These are phyloP conservation scores for Ambrosia trifida DNA, from an alignment of 129 eudicot genomes.

Conservation along the genomic window DNA sequence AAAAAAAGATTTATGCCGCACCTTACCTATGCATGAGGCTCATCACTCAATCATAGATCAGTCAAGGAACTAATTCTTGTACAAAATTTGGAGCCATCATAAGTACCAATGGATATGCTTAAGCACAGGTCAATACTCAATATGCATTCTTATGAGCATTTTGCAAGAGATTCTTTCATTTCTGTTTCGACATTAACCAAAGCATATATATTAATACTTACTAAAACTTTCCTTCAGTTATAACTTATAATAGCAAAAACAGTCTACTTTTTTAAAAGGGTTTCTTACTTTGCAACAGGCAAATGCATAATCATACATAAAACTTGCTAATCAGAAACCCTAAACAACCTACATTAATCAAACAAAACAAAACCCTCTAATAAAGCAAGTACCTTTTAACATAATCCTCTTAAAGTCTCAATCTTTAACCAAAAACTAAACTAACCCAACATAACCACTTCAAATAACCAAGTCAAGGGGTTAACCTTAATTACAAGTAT, in stretches of 20 bases:
- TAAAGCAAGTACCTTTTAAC: background rate
- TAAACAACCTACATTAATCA: conserved; percentile 25
- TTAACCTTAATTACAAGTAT: background rate
- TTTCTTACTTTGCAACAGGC: background rate
- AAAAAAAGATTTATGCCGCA: background rate
- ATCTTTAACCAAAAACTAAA: background rate
- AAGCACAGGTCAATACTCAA: background rate
- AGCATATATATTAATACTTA: background rate
- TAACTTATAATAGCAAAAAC: background rate
- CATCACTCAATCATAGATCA: background rate
- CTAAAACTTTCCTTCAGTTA: conserved; percentile 1
- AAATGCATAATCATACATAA: background rate
- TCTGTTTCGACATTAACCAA: background rate
- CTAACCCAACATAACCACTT: background rate
- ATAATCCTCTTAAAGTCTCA: background rate
- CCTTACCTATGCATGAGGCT: background rate
- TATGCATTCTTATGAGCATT: background rate
- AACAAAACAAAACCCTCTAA: background rate
- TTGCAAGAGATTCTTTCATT: background rate
- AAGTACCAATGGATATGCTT: conserved; percentile 1
- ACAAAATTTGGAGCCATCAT: background rate
- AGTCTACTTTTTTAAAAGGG: background rate
- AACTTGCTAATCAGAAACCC: conserved; percentile 24
- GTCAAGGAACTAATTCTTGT: background rate
- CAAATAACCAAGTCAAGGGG: conserved; percentile 14